A percentile compares a stretch with the other conserved stretches of the same genome.
These are phyloP conservation scores for Pichia cabralensis DNA, from an alignment of 805 yeast species.

Conservation along the genomic window DNA sequence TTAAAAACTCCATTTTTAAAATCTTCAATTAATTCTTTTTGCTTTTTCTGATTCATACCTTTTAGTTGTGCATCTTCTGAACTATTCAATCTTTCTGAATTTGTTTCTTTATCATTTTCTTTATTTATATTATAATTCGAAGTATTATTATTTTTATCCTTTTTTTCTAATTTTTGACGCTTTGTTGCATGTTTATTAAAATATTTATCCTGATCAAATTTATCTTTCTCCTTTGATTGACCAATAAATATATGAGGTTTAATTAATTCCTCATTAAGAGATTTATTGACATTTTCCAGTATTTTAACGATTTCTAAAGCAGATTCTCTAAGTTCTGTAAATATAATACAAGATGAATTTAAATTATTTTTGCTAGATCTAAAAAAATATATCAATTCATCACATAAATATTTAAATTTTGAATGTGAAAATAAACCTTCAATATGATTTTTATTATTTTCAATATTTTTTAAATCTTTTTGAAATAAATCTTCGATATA, in stretches of 20 bases:
- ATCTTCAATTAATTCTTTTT: conserved; percentile 63
- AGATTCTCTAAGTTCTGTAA: conserved; percentile 82
- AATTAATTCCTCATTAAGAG: conserved; percentile 25
- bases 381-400: conserved; percentile 40
- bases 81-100: conserved; percentile 24
- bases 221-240: conserved; percentile 69
- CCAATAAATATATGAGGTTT: conserved; percentile 89
- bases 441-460: conserved; percentile 12
- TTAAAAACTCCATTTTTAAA: conserved; percentile 70
- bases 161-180: conserved; percentile 14
- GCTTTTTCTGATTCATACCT: conserved; percentile 89
- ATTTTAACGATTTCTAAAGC: conserved; percentile 77
- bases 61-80: conserved; percentile 67
- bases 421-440: conserved; percentile 50
- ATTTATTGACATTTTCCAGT: conserved; percentile 33
- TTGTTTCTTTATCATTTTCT: conserved; percentile 15
- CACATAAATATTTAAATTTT: conserved; percentile 51
- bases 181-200: conserved; percentile 11
- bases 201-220: conserved; percentile 48
- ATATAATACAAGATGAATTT: conserved; percentile 71
- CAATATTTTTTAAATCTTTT: conserved; percentile 19
- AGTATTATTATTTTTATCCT: too few species aligned
- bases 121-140: too few species aligned
- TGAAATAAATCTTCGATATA: conserved; percentile 34
- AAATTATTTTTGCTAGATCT: conserved; percentile 15